Evolutionary conservation across 1,284 basidiomycete species (phyloP), one percentile per base, ranked within the genome.

Genomic region (Fereydounia khargensis): DNA sequence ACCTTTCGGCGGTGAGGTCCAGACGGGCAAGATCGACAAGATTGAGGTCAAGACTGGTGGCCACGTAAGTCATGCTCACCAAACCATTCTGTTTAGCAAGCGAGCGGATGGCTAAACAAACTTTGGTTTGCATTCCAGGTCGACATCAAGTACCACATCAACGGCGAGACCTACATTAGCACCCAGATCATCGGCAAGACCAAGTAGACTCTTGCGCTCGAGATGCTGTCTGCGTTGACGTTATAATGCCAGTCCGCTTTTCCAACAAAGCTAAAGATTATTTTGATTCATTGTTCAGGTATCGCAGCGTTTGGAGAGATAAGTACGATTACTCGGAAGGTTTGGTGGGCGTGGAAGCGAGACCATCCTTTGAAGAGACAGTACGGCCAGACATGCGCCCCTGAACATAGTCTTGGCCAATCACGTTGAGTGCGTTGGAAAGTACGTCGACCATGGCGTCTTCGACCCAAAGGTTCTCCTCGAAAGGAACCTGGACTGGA

Each of bases 381-480:
- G 58, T 62, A 21, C 59, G 49, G 16, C 59, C 59, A 3, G 53
- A 53, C 50, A 63, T 59, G 9, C 67, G 49, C n/a, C 62, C 63
- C 42, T 70, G 65, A 8, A 70, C 62, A 19, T 68, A 70, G 31
- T 70, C 65, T 54, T 69, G 55, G 3, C 66, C 68, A n/a, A 74
- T 56, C 9, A 65, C 46, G 33, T 51, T 60, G 38, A 75, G 52
- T 3, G 69, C 71, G 7, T 49, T 59, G 20, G 72, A 60, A n/a
- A 75, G 55, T 0, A 65, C 65, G 39, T 75, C 73, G 32, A 68
- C 62, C 13, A 75, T 47, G 16, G 62, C 53, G 37, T 74, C 65
- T 35, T 74, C 73, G 19, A 73, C 72, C 73, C 73, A 75, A 4
- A 58, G 50, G 31, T 75, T 72, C 31, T 69, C 40, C 30, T 69